These are phyloP conservation scores for Avena sativa DNA, from an alignment of 176 grass and related monocot genomes.

Conservation along the genomic window DNA sequence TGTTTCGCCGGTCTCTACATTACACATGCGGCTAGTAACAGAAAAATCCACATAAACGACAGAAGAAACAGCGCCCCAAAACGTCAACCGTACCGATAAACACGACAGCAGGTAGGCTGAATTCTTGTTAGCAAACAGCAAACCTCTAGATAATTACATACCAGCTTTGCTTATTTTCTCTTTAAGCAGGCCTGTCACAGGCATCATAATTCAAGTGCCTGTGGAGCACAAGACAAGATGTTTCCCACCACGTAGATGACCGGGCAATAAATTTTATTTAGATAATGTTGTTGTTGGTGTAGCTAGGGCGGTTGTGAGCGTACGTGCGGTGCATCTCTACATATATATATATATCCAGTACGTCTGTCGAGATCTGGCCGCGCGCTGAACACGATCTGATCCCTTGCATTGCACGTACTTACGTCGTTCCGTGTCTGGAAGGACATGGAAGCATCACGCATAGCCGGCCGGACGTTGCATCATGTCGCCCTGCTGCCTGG, in stretches of 20 bases:
- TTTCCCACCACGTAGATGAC: not conserved
- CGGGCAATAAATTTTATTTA: not conserved
- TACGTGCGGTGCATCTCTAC: not conserved
- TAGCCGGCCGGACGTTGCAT: not conserved
- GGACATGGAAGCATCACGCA: not conserved
- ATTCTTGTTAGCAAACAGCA: not conserved
- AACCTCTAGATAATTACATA: not conserved
- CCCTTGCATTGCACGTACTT: not conserved
- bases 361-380: not conserved
- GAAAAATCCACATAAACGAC: not conserved
- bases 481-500: not conserved
- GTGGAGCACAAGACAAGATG: not conserved
- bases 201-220: not conserved
- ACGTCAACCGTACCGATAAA: not conserved
- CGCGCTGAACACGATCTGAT: not conserved
- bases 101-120: constrained; percentile 11
- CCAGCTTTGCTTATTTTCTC: not conserved
- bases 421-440: not conserved
- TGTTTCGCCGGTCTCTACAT: not conserved
- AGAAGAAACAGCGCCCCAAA: not conserved
- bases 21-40: no score
- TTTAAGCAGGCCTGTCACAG: not conserved
- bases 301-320: not conserved
- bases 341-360: no score
- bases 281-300: no score